Conservation (phyloP, 1,284 basidiomycete species). For the Chiua sp. region DNA sequence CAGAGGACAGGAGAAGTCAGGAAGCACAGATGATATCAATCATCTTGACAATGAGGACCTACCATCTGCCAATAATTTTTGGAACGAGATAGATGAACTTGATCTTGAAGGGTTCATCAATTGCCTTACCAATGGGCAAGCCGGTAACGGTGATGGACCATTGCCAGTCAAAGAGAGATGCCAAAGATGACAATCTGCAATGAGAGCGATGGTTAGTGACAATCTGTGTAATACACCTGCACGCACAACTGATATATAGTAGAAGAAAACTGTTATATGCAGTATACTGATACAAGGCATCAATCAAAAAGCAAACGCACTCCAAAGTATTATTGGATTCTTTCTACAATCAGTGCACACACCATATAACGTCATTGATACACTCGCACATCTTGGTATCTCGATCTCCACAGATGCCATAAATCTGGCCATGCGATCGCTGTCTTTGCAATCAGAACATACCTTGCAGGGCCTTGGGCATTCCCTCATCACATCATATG, state of each 20-base stretch:
- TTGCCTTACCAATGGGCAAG: no score
- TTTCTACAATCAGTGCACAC: slow-evolving; percentile 4
- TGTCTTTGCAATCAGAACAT: not conserved
- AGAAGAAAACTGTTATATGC: not conserved
- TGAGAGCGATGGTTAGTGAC: not conserved
- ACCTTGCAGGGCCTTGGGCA: slow-evolving; percentile 7
- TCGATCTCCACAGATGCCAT: slow-evolving; percentile 6
- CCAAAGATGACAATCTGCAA: not conserved
- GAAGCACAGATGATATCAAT: not conserved
- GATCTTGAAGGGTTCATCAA: not conserved
- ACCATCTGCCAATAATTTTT: not conserved
- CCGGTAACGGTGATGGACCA: no score
- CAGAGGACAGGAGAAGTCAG: no score
- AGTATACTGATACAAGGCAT: not conserved
- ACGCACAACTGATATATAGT: not conserved
- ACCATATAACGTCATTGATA: slow-evolving; percentile 5
- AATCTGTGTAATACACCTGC: no score
- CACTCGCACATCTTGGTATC: not conserved
- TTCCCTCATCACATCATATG: slow-evolving; percentile 27
- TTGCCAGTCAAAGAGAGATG: not conserved
- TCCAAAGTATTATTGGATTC: slow-evolving; percentile 8
- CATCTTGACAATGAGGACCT: no score
- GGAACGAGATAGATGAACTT: not conserved
- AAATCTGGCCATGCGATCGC: not conserved
- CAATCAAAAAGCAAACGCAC: slow-evolving; percentile 1